A percentile compares a stretch with the other conserved stretches of the same genome.
Evolutionary conservation across 306 rosid genomes (phyloP).

Genomic region (Sicyos edulis): DNA sequence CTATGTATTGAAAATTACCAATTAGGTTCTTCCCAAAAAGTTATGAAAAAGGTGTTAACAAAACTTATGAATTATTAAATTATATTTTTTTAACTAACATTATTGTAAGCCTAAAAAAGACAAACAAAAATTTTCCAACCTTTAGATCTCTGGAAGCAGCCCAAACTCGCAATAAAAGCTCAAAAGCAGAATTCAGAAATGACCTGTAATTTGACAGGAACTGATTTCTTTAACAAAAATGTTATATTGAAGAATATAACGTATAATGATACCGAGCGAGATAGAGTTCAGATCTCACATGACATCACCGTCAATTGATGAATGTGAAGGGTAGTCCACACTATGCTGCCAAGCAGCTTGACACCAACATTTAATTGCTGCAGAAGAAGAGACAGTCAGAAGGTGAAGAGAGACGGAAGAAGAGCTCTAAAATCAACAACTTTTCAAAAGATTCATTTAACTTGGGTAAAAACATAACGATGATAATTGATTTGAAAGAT

Average conservation of each 20-base stretch:
- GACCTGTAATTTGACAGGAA: conserved; percentile 49
- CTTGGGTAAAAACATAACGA: no score
- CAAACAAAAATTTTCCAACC: conserved; percentile 36
- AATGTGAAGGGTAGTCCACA: conserved; percentile 62
- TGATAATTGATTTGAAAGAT: no score
- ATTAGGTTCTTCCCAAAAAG: background rate
- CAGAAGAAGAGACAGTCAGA: conserved; percentile 29
- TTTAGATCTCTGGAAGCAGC: conserved; percentile 83
- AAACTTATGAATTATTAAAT: background rate
- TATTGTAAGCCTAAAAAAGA: background rate
- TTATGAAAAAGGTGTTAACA: background rate
- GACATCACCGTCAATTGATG: conserved; percentile 64
- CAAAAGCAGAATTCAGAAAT: conserved; percentile 88
- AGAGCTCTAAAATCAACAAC: conserved; percentile 6
- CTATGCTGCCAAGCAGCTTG: conserved; percentile 88
- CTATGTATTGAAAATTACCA: no score
- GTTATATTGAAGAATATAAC: conserved; percentile 9
- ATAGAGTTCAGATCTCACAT: conserved; percentile 59
- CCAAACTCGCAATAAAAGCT: conserved; percentile 90
- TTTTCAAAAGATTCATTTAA: no score
- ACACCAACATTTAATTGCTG: conserved; percentile 99
- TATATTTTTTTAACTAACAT: background rate
- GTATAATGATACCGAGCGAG: conserved; percentile 9
- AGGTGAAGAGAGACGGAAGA: conserved; percentile 21
- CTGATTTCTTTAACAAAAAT: conserved; percentile 24